These are phyloP conservation scores for Clavispora phyllophila DNA, from an alignment of 805 yeast species.

Conservation along the genomic window DNA sequence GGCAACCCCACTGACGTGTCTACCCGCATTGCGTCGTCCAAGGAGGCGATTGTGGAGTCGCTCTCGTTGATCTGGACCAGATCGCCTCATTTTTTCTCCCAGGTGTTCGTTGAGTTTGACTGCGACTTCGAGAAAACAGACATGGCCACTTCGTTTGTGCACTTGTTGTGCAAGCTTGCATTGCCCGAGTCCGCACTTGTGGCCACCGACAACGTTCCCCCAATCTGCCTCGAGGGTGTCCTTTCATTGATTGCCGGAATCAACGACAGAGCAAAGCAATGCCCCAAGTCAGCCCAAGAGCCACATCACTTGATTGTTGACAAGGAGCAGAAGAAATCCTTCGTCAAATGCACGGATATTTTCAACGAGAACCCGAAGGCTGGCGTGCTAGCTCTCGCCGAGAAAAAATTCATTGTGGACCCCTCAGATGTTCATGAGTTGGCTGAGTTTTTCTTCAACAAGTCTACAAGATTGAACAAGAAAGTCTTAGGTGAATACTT, in stretches of 20 bases:
- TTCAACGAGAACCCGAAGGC: conserved; percentile 77
- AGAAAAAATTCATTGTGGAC: conserved; percentile 55
- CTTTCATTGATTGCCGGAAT: conserved; percentile 64
- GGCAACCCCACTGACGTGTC: conserved; percentile 10
- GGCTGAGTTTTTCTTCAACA: conserved; percentile 70
- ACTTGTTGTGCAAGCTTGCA: conserved; percentile 69
- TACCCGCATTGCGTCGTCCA: conserved; percentile 39
- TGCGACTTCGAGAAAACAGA: conserved; percentile 87
- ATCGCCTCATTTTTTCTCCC: conserved; percentile 70
- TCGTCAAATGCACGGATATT: conserved; percentile 65
- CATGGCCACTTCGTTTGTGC: conserved; percentile 60
- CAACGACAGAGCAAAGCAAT: conserved; percentile 43
- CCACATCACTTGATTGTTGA: conserved; percentile 34
- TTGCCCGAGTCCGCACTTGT: conserved; percentile 78
- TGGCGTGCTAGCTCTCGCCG: conserved; percentile 65
- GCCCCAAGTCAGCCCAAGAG: conserved; percentile 1
- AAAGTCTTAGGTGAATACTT: conserved; percentile 81
- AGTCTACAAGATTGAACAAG: conserved; percentile 81
- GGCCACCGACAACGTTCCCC: conserved; percentile 86
- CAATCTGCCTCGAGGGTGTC: conserved; percentile 86
- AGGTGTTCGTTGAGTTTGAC: conserved; percentile 77
- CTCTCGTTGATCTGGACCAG: conserved; percentile 78
- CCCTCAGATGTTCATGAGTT: conserved; percentile 51
- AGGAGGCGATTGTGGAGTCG: conserved; percentile 82
- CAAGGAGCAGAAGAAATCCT: conserved; percentile 61